A percentile compares a stretch with the other conserved stretches of the same genome.
Evolutionary conservation across 768 basidiomycete genomes (phyloP).

Genomic region (Amylocystis lapponica): DNA sequence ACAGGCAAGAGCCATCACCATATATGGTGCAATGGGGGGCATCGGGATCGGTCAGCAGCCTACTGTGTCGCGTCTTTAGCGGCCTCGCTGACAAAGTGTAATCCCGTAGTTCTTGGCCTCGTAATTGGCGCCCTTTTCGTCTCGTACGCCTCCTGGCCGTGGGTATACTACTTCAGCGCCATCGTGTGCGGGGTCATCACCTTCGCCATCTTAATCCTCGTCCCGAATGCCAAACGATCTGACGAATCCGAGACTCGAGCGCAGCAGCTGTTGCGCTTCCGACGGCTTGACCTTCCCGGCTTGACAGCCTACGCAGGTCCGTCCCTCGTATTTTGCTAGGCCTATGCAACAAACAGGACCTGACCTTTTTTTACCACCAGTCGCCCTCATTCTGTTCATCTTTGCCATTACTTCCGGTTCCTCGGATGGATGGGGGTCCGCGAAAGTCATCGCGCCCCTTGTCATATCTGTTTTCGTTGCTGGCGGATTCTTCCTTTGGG

Average conservation of each 20-base stretch:
- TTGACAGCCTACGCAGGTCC: constrained; percentile 23
- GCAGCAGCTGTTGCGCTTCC: constrained; percentile 2
- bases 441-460: constrained; percentile 33
- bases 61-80: neutral
- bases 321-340: neutral
- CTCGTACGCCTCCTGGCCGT: constrained; percentile 26
- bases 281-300: constrained; percentile 22
- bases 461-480: constrained; percentile 30
- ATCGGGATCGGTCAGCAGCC: constrained; percentile 31
- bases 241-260: neutral
- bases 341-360: too few species aligned
- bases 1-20: constrained; percentile 34
- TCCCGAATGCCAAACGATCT: neutral
- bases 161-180: constrained; percentile 38
- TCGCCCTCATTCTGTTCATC: constrained; percentile 25
- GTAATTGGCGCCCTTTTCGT: constrained; percentile 29
- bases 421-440: constrained; percentile 30
- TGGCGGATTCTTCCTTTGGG: constrained; percentile 34
- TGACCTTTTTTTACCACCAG: constrained; percentile 6
- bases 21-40: constrained; percentile 36
- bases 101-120: constrained; percentile 18
- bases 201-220: neutral
- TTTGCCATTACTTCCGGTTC: constrained; percentile 30
- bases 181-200: constrained; percentile 19
- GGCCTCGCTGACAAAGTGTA: neutral